Percentiles rank a stretch among this genome's conserved stretches.
phyloP scores from a whole-genome alignment of 2,329 filamentous ascomycete genomes.

The Mycosphaerella sp. region DNA sequence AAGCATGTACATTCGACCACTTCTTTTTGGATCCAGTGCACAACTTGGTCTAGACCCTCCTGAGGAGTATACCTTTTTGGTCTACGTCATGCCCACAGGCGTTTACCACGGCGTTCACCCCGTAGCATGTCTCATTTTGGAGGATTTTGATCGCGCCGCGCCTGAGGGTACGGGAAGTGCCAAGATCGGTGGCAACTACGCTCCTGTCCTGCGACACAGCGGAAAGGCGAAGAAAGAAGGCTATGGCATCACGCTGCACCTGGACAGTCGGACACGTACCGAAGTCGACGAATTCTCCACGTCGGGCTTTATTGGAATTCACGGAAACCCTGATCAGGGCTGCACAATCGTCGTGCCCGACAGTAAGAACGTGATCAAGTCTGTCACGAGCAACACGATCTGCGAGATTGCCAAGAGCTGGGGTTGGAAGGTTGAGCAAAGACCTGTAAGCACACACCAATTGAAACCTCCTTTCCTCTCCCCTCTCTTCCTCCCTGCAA shows the following conservation, averaged over 20 bases:
- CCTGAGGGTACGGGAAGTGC: slow-evolving; percentile 82
- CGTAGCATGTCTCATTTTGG: slow-evolving; percentile 79
- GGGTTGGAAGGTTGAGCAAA: slow-evolving; percentile 77
- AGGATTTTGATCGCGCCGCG: slow-evolving; percentile 90
- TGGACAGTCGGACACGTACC: slow-evolving; percentile 75
- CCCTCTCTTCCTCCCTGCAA: background rate
- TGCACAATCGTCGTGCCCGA: slow-evolving; percentile 75
- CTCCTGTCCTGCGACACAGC: slow-evolving; percentile 81
- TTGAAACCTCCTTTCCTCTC: background rate
- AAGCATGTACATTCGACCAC: slow-evolving; percentile 84
- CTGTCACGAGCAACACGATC: slow-evolving; percentile 73
- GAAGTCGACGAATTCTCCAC: slow-evolving; percentile 97
- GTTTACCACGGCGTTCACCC: slow-evolving; percentile 89
- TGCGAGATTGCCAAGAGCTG: slow-evolving; percentile 68
- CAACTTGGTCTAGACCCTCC: slow-evolving; percentile 81
- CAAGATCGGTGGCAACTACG: slow-evolving; percentile 97
- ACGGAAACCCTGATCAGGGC: slow-evolving; percentile 49
- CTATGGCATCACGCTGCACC: slow-evolving; percentile 88
- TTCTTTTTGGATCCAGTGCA: slow-evolving; percentile 79
- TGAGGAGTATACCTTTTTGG: slow-evolving; percentile 85
- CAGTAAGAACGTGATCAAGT: slow-evolving; percentile 80
- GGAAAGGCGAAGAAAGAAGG: slow-evolving; percentile 72
- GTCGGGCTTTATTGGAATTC: slow-evolving; percentile 81
- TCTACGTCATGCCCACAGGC: slow-evolving; percentile 85
- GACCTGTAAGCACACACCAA: slow-evolving; percentile 48